Conservation (phyloP, 2,329 filamentous ascomycete species). For the Arthroderma sp. region DNA sequence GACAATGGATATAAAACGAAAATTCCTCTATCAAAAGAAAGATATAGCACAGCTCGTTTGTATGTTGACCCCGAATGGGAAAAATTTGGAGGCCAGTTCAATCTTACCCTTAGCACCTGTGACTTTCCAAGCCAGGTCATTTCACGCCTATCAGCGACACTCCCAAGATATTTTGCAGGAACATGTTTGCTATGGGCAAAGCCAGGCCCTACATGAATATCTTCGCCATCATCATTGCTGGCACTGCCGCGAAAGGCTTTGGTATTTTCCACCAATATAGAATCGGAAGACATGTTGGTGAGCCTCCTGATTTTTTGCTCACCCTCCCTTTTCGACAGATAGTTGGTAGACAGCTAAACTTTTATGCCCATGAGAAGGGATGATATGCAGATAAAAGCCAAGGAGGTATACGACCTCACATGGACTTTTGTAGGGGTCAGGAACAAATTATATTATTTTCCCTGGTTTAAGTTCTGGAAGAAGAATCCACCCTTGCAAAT, state of each 20-base stretch:
- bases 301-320: background rate
- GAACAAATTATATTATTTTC: too few relatives aligned
- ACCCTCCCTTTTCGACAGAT: background rate
- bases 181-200: conserved; percentile 18
- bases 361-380: background rate
- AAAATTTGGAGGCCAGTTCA: conserved; percentile 1
- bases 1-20: conserved; percentile 32
- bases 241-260: background rate
- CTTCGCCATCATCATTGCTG: background rate
- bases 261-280: too few relatives aligned
- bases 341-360: too few relatives aligned
- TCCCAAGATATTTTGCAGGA: conserved; percentile 25
- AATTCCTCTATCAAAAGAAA: conserved; percentile 26
- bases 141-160: conserved; percentile 23
- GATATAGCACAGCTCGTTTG: background rate
- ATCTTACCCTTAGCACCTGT: conserved; percentile 25
- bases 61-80: background rate
- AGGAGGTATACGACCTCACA: too few relatives aligned
- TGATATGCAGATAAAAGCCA: too few relatives aligned
- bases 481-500: too few relatives aligned
- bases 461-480: too few relatives aligned
- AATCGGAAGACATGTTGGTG: background rate
- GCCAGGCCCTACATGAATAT: conserved; percentile 10
- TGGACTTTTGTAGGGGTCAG: too few relatives aligned
- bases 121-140: conserved; percentile 27